Evolutionary conservation across 371 early-diverging fungal species (phyloP).

Genomic region (Blakeslea trispora): DNA sequence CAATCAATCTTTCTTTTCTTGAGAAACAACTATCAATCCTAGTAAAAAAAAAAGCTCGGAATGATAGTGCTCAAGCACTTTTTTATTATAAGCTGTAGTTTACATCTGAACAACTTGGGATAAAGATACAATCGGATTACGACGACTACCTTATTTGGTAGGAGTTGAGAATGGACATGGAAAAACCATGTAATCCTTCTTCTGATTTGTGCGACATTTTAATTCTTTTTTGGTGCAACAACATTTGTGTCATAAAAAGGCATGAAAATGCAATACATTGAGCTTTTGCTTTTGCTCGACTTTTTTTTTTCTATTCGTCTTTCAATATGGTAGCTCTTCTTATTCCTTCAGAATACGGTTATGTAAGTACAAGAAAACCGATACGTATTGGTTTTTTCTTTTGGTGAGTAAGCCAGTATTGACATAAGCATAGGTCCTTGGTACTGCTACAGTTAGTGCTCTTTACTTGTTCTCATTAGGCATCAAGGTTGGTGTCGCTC

Average conservation of each 20-base stretch:
- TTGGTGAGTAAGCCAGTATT: neutral
- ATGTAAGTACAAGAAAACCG: slow-evolving; percentile 39
- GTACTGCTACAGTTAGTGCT: slow-evolving; percentile 41
- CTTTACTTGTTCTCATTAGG: slow-evolving; percentile 52
- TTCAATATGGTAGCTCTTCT: slow-evolving; percentile 42
- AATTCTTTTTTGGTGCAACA: too few relatives aligned
- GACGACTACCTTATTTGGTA: too few relatives aligned
- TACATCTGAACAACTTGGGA: too few relatives aligned
- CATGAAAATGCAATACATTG: neutral
- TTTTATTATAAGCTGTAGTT: too few relatives aligned
- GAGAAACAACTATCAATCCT: too few relatives aligned
- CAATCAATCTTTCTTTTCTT: too few relatives aligned
- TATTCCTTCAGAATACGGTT: slow-evolving; percentile 64
- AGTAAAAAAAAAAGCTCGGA: too few relatives aligned
- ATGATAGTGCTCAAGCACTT: too few relatives aligned
- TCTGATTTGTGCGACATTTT: too few relatives aligned
- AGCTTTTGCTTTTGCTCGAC: slow-evolving; percentile 9
- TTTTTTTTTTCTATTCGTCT: neutral
- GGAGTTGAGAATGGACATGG: too few relatives aligned
- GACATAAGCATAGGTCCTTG: slow-evolving; percentile 37
- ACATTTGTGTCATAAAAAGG: neutral
- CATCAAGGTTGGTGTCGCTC: slow-evolving; percentile 54
- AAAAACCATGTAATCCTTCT: too few relatives aligned
- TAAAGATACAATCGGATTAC: too few relatives aligned
- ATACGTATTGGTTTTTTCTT: neutral